These are phyloP conservation scores for Erodium texanum DNA, from an alignment of 441 rosid species.

Conservation along the genomic window DNA sequence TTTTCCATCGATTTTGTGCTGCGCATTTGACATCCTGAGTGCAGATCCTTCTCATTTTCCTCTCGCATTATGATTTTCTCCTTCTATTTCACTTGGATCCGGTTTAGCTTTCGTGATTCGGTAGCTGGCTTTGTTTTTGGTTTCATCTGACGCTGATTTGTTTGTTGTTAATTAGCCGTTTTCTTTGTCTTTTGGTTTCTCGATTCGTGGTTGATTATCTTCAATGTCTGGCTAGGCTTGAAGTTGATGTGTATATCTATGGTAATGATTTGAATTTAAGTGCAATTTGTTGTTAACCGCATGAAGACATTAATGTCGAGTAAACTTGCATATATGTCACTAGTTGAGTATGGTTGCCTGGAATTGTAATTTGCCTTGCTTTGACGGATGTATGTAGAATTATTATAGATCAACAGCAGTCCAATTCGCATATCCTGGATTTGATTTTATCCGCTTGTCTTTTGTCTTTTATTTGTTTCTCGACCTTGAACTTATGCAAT, in stretches of 20 bases:
- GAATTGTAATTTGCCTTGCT: neutral
- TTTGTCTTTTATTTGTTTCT: neutral
- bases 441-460: neutral
- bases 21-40: too few species aligned
- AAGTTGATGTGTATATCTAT: neutral
- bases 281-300: neutral
- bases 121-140: neutral
- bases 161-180: too few species aligned
- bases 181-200: neutral
- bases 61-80: neutral
- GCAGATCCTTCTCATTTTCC: neutral
- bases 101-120: neutral
- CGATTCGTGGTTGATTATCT: neutral
- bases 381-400: neutral
- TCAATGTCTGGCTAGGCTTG: neutral
- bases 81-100: neutral
- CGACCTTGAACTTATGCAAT: neutral
- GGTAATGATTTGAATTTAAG: neutral
- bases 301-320: neutral
- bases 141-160: neutral
- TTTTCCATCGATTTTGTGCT: too few species aligned
- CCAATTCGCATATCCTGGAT: neutral
- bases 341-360: neutral
- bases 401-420: neutral
- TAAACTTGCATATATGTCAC: neutral